Percentiles rank a stretch among this genome's conserved stretches.
Conservation (phyloP, 2,329 filamentous ascomycete species). For the Xylaria sp. region DNA sequence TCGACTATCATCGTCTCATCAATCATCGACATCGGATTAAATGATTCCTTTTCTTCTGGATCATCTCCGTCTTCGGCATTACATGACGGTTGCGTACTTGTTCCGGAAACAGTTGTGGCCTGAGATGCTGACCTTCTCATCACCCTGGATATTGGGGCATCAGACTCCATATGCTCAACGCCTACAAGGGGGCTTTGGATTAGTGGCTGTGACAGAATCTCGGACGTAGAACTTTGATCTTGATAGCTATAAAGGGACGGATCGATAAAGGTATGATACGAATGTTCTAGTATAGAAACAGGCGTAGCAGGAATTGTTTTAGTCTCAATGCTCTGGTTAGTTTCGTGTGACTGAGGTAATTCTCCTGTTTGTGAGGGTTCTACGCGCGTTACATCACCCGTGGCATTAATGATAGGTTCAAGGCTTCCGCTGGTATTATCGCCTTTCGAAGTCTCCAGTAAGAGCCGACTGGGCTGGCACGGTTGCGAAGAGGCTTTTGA, state of each 20-base stretch:
- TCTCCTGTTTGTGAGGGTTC: not conserved
- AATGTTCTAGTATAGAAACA: not conserved
- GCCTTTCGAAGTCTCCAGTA: not conserved
- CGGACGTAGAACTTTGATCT: not conserved
- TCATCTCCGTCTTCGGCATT: not conserved
- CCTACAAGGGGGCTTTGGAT: not conserved
- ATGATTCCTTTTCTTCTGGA: not conserved
- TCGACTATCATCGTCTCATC: conserved; percentile 28
- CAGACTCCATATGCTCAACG: not conserved
- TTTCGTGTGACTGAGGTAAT: not conserved
- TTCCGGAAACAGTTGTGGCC: conserved; percentile 29
- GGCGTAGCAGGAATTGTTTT: not conserved
- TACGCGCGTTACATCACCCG: not conserved
- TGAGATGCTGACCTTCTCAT: conserved; percentile 26
- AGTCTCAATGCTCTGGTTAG: not conserved
- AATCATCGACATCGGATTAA: conserved; percentile 15
- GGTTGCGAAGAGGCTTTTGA: not conserved
- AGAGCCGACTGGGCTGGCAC: not conserved
- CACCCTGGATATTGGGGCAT: not conserved
- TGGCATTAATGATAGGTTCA: not conserved
- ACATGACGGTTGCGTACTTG: conserved; percentile 7
- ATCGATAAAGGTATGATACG: not conserved
- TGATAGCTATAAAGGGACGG: not conserved
- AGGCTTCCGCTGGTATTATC: not conserved
- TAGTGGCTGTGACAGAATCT: not conserved